These are phyloP conservation scores for Carex myosuroides DNA, from an alignment of 176 grass and related monocot species.

Conservation along the genomic window DNA sequence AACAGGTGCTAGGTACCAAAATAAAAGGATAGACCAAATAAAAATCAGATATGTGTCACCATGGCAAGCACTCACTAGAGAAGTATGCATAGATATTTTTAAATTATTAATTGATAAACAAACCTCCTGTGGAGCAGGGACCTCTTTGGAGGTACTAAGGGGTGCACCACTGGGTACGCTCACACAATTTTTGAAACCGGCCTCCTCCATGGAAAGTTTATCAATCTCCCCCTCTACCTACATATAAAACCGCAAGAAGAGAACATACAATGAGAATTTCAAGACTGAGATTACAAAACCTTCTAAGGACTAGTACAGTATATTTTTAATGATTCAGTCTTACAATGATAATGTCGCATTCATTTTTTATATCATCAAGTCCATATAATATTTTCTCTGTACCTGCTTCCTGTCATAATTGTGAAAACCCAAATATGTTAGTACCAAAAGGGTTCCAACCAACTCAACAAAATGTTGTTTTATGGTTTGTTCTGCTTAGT, in stretches of 20 bases:
- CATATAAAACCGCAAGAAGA: constrained; percentile 7
- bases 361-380: constrained; percentile 74
- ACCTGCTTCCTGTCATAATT: constrained; percentile 49
- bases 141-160: constrained; percentile 29
- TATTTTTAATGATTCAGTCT: constrained; percentile 6
- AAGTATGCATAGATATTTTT: constrained; percentile 9
- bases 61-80: not conserved
- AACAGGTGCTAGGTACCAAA: not conserved
- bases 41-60: not conserved
- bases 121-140: constrained; percentile 51
- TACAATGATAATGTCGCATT: constrained; percentile 86
- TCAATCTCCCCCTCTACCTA: constrained; percentile 97
- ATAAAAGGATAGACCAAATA: not conserved
- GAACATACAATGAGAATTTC: constrained; percentile 12
- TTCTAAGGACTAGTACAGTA: not conserved
- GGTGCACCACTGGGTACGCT: constrained; percentile 82
- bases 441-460: constrained; percentile 3
- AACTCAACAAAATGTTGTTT: not conserved
- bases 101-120: constrained; percentile 18
- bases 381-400: constrained; percentile 93
- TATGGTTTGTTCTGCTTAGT: not conserved
- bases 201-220: constrained; percentile 97
- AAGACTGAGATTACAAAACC: not conserved
- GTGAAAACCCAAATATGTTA: constrained; percentile 16
- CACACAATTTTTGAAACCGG: constrained; percentile 78